Evolutionary conservation across 2,329 filamentous ascomycete species (phyloP).

Genomic region (Davidsoniella virescens): DNA sequence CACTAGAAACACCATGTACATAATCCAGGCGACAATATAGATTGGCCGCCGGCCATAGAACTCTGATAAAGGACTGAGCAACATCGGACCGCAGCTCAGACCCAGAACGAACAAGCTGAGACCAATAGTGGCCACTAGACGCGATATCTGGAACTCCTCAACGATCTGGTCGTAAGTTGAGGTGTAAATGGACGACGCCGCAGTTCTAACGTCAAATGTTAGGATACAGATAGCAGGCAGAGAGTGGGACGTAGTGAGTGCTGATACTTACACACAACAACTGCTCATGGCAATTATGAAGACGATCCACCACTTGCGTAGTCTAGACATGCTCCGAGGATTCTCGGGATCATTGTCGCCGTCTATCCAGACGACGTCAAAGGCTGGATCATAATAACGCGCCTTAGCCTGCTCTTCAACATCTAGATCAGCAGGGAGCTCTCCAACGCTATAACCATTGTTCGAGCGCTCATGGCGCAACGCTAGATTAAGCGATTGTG

Average conservation of each 20-base stretch:
- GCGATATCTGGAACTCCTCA: slow-evolving; percentile 54
- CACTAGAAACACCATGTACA: slow-evolving; percentile 67
- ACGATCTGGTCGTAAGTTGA: slow-evolving; percentile 65
- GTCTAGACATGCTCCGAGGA: slow-evolving; percentile 49
- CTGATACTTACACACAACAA: slow-evolving; percentile 59
- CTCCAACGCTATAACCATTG: too few species aligned
- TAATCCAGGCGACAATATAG: slow-evolving; percentile 56
- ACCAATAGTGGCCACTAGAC: slow-evolving; percentile 61
- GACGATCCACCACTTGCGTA: slow-evolving; percentile 67
- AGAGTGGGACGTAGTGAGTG: background rate
- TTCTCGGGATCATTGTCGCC: slow-evolving; percentile 55
- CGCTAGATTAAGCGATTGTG: too few species aligned
- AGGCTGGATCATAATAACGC: too few species aligned
- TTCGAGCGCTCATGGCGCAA: too few species aligned
- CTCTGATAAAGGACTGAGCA: slow-evolving; percentile 48
- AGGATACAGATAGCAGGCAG: background rate
- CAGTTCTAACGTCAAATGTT: slow-evolving; percentile 41
- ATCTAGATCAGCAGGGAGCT: too few species aligned
- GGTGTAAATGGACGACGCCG: slow-evolving; percentile 77
- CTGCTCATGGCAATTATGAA: slow-evolving; percentile 57
- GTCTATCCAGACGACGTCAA: slow-evolving; percentile 56
- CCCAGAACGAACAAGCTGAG: slow-evolving; percentile 73
- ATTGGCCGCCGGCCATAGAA: slow-evolving; percentile 74
- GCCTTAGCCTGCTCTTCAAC: too few species aligned
- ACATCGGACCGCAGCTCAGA: slow-evolving; percentile 44